Evolutionary conservation across 306 rosid species (phyloP).

Genomic region (Leucaena leucocephala): DNA sequence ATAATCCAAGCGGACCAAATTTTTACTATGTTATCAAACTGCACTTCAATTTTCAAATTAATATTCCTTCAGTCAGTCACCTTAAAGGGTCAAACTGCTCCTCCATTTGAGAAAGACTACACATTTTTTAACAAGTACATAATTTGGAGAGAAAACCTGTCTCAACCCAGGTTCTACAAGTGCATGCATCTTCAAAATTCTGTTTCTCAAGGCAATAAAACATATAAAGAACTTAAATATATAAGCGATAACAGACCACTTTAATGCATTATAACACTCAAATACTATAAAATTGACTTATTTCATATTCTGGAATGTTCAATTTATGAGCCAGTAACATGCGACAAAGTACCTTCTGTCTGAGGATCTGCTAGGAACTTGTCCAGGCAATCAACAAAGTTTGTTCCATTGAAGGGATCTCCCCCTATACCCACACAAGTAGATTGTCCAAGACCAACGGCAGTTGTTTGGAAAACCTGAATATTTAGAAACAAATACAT

Average conservation of each 20-base stretch:
- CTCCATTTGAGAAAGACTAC: not conserved
- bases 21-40: not conserved
- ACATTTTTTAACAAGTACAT: not conserved
- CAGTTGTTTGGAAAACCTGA: slow-evolving; percentile 97
- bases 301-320: slow-evolving; percentile 25
- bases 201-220: not conserved
- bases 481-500: slow-evolving; percentile 27
- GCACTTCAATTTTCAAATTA: not conserved
- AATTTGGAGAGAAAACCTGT: not conserved
- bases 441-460: slow-evolving; percentile 99
- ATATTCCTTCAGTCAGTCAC: not conserved
- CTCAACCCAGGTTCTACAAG: not conserved
- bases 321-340: slow-evolving; percentile 25
- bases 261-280: not conserved
- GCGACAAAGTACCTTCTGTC: slow-evolving; percentile 75
- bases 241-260: not conserved
- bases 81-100: not conserved
- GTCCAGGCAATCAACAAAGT: slow-evolving; percentile 91
- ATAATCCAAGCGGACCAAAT: not conserved
- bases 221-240: not conserved
- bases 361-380: slow-evolving; percentile 88
- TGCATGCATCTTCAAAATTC: not conserved
- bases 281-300: not conserved
- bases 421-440: slow-evolving; percentile 99
- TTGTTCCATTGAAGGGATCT: slow-evolving; percentile 98